Evolutionary conservation across 305 asterid genomes (phyloP).

Genomic region (Euphrasia arctica): DNA sequence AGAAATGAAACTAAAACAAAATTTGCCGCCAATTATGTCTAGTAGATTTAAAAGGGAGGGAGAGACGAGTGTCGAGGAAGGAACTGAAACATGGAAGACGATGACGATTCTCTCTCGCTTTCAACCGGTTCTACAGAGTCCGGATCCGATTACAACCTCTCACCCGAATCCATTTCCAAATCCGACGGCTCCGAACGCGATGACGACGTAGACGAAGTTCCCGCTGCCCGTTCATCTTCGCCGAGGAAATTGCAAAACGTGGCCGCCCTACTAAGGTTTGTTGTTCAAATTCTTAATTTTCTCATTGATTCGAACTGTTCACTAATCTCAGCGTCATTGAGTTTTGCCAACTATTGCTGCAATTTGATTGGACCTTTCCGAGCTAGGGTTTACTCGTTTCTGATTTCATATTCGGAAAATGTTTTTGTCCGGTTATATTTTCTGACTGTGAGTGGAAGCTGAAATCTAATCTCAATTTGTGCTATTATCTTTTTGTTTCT

Average conservation of each 20-base stretch:
- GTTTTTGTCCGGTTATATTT: conserved; percentile 4
- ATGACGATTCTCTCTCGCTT: conserved; percentile 40
- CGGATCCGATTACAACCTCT: conserved; percentile 39
- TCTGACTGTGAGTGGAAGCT: background rate
- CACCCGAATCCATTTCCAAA: conserved; percentile 36
- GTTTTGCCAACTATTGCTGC: conserved; percentile 19
- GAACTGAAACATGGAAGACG: conserved; percentile 38
- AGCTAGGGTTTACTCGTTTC: conserved; percentile 30
- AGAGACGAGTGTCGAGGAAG: conserved; percentile 8
- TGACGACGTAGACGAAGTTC: conserved; percentile 30
- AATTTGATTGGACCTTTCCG: conserved; percentile 15
- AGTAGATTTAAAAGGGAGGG: background rate
- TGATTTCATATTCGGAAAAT: conserved; percentile 19
- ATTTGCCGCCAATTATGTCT: conserved; percentile 36
- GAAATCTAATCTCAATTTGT: too few relatives aligned
- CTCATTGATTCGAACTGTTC: conserved; percentile 6
- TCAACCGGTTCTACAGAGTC: conserved; percentile 55
- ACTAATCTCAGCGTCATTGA: conserved; percentile 7
- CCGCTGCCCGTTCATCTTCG: conserved; percentile 40
- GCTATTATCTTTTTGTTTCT: conserved; percentile 20
- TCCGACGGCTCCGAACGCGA: conserved; percentile 44
- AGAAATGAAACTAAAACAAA: background rate
- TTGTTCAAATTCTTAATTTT: background rate
- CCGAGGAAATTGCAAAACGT: conserved; percentile 64
- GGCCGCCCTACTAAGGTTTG: conserved; percentile 66